phyloP scores from a whole-genome alignment of 371 early-diverging fungal genomes.

The Lichtheimia corymbifera region DNA sequence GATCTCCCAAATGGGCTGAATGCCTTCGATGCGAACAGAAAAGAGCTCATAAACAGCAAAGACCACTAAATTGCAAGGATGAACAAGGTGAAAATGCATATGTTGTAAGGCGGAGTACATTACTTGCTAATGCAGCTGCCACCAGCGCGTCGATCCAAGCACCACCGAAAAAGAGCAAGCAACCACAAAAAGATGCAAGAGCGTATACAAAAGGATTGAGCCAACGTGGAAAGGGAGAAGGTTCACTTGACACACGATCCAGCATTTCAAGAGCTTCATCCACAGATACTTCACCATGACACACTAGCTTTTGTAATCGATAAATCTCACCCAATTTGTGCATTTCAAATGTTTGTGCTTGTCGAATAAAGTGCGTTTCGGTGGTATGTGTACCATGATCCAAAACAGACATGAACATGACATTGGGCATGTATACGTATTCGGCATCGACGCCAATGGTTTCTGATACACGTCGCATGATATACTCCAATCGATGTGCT shows the following conservation, averaged over 20 bases:
- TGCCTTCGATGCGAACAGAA: conserved; percentile 15
- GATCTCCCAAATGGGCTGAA: conserved; percentile 26
- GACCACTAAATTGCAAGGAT: conserved; percentile 13
- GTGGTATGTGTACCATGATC: conserved; percentile 74
- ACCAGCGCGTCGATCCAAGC: conserved; percentile 40
- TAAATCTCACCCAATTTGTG: conserved; percentile 61
- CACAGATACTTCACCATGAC: conserved; percentile 51
- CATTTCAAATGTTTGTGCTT: conserved; percentile 67
- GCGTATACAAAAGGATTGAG: conserved; percentile 51
- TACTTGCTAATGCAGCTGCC: conserved; percentile 47
- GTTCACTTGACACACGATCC: conserved; percentile 38
- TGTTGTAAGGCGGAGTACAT: conserved; percentile 8
- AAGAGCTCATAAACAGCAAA: conserved; percentile 26
- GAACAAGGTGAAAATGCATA: background rate
- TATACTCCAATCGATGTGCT: conserved; percentile 60
- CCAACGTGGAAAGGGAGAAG: conserved; percentile 51
- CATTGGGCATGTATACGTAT: conserved; percentile 68
- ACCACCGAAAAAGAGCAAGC: conserved; percentile 47
- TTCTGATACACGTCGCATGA: conserved; percentile 48
- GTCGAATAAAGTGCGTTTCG: conserved; percentile 75
- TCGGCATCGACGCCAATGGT: conserved; percentile 69
- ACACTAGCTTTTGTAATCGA: conserved; percentile 49
- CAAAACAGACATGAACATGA: conserved; percentile 72
- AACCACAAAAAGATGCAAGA: conserved; percentile 50
- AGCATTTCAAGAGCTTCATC: conserved; percentile 58